phyloP scores from a whole-genome alignment of 1,284 basidiomycete genomes.

The Ustilago bromivora region DNA sequence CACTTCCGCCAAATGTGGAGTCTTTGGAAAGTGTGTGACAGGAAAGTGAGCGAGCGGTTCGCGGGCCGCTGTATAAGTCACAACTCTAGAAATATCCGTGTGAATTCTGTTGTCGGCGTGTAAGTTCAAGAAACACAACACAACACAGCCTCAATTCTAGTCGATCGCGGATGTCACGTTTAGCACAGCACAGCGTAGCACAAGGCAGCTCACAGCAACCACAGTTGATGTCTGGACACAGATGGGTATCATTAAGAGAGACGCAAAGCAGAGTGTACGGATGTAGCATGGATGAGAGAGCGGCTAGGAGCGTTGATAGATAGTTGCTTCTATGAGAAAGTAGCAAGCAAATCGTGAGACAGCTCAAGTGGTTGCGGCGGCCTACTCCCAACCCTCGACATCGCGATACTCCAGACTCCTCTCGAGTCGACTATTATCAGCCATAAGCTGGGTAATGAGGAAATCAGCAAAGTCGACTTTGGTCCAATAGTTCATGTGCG shows the following conservation, averaged over 20 bases:
- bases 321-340: background rate
- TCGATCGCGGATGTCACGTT: background rate
- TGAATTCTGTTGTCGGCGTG: background rate
- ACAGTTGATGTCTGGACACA: too few relatives aligned
- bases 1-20: background rate
- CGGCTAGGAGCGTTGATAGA: too few relatives aligned
- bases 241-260: background rate
- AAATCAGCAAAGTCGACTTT: conserved; percentile 60
- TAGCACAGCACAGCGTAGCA: background rate
- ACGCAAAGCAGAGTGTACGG: background rate
- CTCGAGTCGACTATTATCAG: conserved; percentile 40
- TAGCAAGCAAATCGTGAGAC: background rate
- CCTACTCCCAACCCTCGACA: conserved; percentile 47
- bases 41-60: background rate
- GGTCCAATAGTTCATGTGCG: conserved; percentile 66
- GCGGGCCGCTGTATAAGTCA: background rate
- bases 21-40: background rate
- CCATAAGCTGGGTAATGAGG: conserved; percentile 60
- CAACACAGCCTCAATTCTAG: conserved; percentile 4
- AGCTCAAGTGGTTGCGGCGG: too few relatives aligned
- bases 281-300: too few relatives aligned
- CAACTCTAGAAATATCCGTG: background rate
- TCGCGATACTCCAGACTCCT: conserved; percentile 38
- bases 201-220: background rate
- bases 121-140: background rate